Conservation (phyloP, 192 early-diverging fungal species). For the Coemansia sp. region DNA sequence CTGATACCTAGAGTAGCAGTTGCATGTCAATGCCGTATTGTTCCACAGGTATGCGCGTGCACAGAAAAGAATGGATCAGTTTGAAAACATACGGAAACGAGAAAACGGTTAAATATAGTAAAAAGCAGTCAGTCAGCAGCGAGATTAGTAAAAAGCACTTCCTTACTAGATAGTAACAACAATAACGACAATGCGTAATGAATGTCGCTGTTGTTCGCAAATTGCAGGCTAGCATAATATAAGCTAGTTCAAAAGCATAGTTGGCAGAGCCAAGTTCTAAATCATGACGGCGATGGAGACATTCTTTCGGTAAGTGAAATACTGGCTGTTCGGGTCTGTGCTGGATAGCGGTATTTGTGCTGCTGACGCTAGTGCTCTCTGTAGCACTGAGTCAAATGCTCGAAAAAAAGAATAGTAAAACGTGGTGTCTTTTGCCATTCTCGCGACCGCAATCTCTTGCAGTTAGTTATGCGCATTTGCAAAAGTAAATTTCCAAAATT, state of each 20-base stretch:
- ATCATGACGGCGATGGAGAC: neutral
- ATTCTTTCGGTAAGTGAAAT: neutral
- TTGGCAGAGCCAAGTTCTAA: neutral
- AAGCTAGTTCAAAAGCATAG: neutral
- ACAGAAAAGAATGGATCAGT: neutral
- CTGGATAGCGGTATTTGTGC: too few species aligned
- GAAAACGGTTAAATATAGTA: neutral
- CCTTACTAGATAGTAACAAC: too few species aligned
- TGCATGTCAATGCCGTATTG: neutral
- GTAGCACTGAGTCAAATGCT: too few species aligned
- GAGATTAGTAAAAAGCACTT: neutral
- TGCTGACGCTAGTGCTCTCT: too few species aligned
- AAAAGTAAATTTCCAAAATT: neutral
- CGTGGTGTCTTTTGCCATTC: too few species aligned
- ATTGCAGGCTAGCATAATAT: neutral
- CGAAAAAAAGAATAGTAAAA: too few species aligned
- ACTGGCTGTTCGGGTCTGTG: too few species aligned
- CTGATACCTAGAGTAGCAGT: slow-evolving; percentile 80
- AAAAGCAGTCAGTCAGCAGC: neutral
- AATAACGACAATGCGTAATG: too few species aligned
- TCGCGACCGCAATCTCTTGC: neutral
- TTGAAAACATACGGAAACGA: neutral
- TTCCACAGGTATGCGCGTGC: neutral
- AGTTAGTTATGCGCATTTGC: neutral
- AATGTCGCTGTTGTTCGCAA: too few species aligned